Evolutionary conservation across 2,329 filamentous ascomycete genomes (phyloP), one percentile per base, ranked within the genome.

Genomic region (Pyrenophora teres): DNA sequence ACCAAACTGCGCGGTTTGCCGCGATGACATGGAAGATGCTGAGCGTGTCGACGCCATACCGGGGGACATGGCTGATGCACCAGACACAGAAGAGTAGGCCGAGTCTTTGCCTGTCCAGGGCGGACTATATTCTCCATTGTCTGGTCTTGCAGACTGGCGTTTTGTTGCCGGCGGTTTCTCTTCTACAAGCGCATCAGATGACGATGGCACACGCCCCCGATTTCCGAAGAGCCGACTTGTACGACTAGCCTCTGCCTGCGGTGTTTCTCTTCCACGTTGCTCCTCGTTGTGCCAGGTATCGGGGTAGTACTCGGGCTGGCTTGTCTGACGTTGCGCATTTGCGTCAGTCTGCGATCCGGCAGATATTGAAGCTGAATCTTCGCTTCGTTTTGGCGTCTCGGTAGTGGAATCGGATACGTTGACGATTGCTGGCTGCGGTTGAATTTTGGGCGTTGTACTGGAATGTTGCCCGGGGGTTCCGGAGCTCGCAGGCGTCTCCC

Each of bases 11-110:
- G 68, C 65, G 30, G 62, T 68, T 32, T 68, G 64, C 40, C 65
- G 52, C n/a, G 66, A 66, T 12, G 66, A 65, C 42, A 59, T 56
- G n/a, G 67, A 59, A 7, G 69, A 71, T 3, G 63, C 61, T 12
- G 69, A 70, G 16, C 68, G 68, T 16, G 67, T 62, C 36, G 65
- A 60, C 15, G 52, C 54, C 19, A 44, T 51, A 16, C 56, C 59
- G 2, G 69, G 69, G 16, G 68, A 71, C 39, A 67, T 62, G 40
- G 62, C 64, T 5, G 71, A 73, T 23, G 63, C 65, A 35, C 68
- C 69, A 16, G 71, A 73, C 19, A 73, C 60, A 7, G 72, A 74
- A 40, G 71, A 74, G 52, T 74, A 74, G 5, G 72, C 72, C 23
- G 72, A 74, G 40, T 74, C 72, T 51, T 73, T 71, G 23, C 68